These are phyloP conservation scores for Lantana camara DNA, from an alignment of 257 asterid genomes.

Conservation along the genomic window DNA sequence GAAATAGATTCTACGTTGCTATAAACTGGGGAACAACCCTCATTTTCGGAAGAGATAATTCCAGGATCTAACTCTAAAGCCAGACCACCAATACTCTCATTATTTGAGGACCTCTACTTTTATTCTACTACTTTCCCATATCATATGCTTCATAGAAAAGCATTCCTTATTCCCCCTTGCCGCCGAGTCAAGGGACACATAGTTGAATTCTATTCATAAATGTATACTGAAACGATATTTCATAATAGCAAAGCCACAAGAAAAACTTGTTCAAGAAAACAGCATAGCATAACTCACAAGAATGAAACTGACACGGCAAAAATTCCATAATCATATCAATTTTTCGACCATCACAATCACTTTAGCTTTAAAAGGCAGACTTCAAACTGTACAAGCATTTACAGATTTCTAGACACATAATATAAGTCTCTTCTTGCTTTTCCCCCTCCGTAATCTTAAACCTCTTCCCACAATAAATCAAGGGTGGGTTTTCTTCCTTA, in stretches of 20 bases:
- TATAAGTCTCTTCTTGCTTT: slow-evolving; percentile 30
- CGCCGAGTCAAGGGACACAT: too few relatives aligned
- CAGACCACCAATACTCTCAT: too few relatives aligned
- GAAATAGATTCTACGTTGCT: slow-evolving; percentile 86
- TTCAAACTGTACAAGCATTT: slow-evolving; percentile 43
- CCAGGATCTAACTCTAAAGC: slow-evolving; percentile 43
- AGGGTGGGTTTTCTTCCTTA: slow-evolving; percentile 47
- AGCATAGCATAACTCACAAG: too few relatives aligned
- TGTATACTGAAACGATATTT: background rate
- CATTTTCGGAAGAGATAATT: slow-evolving; percentile 81
- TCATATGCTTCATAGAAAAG: too few relatives aligned
- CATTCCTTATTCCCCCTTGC: too few relatives aligned
- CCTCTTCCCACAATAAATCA: slow-evolving; percentile 55
- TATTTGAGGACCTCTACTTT: too few relatives aligned
- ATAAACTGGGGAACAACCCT: slow-evolving; percentile 89
- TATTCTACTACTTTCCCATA: too few relatives aligned
- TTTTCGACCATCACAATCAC: slow-evolving; percentile 19
- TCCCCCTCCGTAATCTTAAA: slow-evolving; percentile 36
- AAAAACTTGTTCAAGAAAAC: too few relatives aligned
- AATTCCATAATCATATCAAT: too few relatives aligned
- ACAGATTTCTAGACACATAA: slow-evolving; percentile 33
- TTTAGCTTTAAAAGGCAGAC: slow-evolving; percentile 24
- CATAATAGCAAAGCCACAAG: slow-evolving; percentile 1
- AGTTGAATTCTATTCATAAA: too few relatives aligned
- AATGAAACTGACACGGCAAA: too few relatives aligned